Base-by-base conservation (phyloP, 2,329 filamentous ascomycete species). In the Venturia aucupariae region DNA sequence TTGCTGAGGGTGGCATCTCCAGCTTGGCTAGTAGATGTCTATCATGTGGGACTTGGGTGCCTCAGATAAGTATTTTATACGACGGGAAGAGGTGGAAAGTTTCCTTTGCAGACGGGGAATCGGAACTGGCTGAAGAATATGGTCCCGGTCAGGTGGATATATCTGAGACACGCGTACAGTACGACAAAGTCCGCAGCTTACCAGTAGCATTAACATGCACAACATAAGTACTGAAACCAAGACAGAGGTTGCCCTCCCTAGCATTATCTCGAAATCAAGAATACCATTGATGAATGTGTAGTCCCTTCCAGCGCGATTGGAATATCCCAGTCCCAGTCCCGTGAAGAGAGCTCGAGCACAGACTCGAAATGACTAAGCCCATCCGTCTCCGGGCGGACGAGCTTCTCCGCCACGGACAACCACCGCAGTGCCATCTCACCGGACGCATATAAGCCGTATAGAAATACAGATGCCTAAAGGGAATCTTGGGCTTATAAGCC, bases 1-100 rank as follows among this genome's bases (percentile, higher is more conserved):
- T n/a, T 35, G 51, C 27, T 57, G 51, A 57, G 15, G 51, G 35
- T 35, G 51, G 51, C 51, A 57, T 57, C 30, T n/a, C n/a, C n/a
- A n/a, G n/a, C n/a, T 35, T 35, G 51, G 10, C 46, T 51, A 51
- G n/a, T 46, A 19, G n/a, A 51, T 27, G 35, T 38, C 35, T 51
- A 27, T 15, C 46, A 51, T 24, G 22, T 48, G 46, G 46, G 17
- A 30, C 46, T 51, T 27, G 22, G 46, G 27, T 27, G 46, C 11
- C 46, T 51, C 22, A 27, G 22, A 27, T 22, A 51, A 2, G 22
- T n/a, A n/a, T n/a, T n/a, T n/a, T n/a, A n/a, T n/a, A 48, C 10
- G 22, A 22, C 3, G 27, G 22, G 22, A 22, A 15, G 19, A n/a
- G 1, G 42, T 22, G 41, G 17, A 15, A 42, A n/a, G 19, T 42